These are phyloP conservation scores for Fagopyrum homotropicum DNA, from an alignment of 148 eudicot genomes.

Conservation along the genomic window DNA sequence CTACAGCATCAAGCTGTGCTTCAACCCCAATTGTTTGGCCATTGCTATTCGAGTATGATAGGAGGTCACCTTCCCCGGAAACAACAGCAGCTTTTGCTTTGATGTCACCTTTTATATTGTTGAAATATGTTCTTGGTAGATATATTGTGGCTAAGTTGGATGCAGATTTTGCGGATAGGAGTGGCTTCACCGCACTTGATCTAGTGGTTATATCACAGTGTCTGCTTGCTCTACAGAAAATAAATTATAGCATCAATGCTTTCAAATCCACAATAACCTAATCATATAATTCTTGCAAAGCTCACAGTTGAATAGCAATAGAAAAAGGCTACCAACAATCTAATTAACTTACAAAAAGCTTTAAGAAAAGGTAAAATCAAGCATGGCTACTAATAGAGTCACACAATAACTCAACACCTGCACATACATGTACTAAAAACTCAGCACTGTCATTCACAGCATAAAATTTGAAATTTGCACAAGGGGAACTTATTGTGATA, in stretches of 20 bases:
- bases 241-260: neutral
- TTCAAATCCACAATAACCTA: neutral
- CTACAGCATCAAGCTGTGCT: constrained; percentile 52
- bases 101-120: constrained; percentile 24
- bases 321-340: neutral
- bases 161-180: constrained; percentile 19
- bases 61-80: constrained; percentile 59
- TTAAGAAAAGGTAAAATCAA: neutral
- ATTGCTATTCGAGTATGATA: constrained; percentile 32
- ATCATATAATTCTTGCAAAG: neutral
- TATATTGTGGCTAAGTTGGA: constrained; percentile 18
- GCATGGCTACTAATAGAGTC: neutral
- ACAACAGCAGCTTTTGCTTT: constrained; percentile 47
- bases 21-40: constrained; percentile 48
- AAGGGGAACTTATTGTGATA: neutral
- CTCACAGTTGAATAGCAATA: neutral
- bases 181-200: constrained; percentile 12
- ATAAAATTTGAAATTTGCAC: neutral
- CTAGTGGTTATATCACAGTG: neutral
- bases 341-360: neutral
- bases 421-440: neutral
- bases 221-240: neutral
- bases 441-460: neutral
- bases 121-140: constrained; percentile 21
- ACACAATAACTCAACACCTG: neutral